Base-by-base conservation (phyloP, 176 grass and related monocot genomes). In the Aechmea fasciata region DNA sequence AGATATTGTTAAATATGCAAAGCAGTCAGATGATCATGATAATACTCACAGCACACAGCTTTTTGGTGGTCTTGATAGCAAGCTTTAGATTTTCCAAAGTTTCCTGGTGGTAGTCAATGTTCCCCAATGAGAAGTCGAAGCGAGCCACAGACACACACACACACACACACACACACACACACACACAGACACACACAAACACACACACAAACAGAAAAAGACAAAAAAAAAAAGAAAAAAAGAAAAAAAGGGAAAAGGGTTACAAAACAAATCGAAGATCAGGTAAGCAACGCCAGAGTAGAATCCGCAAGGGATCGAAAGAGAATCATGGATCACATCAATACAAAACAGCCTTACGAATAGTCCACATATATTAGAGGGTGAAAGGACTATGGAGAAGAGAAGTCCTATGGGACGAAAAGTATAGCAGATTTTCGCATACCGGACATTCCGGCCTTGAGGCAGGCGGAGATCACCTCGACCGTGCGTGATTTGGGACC, bases 361-460 rank as follows among this genome's bases (percentile, higher is more conserved):
- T 18, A 61, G 10, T 61, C 55, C 20, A 19, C 55, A 61, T 18
- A 18, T 61, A 61, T 10, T 9, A 61, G 2, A 22, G 9, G 55
- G 10, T 10, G 15, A 19, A 10, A 57, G 52, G 14, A 17, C 9
- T 20, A 41, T 7, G 33, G 5, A 61, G 20, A 7, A 61, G 55
- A 61, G 55, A 19, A 61, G 20, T 22, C 55, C 2, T 61, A 61
- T 15, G 20, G 13, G 55, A 41, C 33, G 33, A 41, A 41, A 41
- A 41, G 33, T 3, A 7, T 6, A 41, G 33, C 33, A 41, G 7
- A 64, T 11, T 2, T 65, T 23, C 14, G 63, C 49, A 26, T 78
- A 97, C 93, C 93, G 14, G 93, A 99, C 95, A 99, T 99, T 75
- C 95, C 95, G 57, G 90, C 84, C 90, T 94, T 99, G 78, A 99